Conservation (phyloP, 371 early-diverging fungal species). For the Mortierella sp. region DNA sequence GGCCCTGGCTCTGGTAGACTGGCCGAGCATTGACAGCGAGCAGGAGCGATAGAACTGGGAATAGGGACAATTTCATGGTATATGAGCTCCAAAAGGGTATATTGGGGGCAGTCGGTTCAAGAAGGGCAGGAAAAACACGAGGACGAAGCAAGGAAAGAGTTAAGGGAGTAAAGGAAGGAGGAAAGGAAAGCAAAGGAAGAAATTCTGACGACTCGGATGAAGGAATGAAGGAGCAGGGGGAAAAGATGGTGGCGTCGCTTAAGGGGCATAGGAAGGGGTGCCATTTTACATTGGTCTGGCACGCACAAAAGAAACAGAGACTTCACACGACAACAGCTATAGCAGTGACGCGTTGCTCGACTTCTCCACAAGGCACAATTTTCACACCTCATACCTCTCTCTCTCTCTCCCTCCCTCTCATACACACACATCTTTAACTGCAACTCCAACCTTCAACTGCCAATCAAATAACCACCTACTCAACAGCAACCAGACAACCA, state of each 20-base stretch:
- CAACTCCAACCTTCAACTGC: neutral
- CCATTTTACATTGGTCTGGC: too few relatives aligned
- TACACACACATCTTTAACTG: neutral
- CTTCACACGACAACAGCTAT: neutral
- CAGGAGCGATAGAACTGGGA: neutral
- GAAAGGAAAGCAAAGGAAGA: neutral
- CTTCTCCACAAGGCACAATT: neutral
- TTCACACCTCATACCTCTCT: neutral
- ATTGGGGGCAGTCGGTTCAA: too few relatives aligned
- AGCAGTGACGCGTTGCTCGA: constrained; percentile 4
- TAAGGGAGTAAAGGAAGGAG: neutral
- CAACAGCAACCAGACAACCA: neutral
- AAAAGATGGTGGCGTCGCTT: neutral
- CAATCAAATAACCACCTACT: neutral
- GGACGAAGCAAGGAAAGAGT: neutral
- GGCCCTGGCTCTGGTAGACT: constrained; percentile 1
- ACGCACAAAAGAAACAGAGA: neutral
- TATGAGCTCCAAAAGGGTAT: neutral
- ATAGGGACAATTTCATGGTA: neutral
- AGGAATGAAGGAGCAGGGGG: neutral
- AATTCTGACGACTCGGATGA: neutral
- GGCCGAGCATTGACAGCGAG: constrained; percentile 6
- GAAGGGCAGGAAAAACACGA: neutral
- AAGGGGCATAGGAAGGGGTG: neutral
- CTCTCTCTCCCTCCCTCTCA: neutral